phyloP scores from a whole-genome alignment of 2,329 filamentous ascomycete genomes.

The Claviceps monticola region DNA sequence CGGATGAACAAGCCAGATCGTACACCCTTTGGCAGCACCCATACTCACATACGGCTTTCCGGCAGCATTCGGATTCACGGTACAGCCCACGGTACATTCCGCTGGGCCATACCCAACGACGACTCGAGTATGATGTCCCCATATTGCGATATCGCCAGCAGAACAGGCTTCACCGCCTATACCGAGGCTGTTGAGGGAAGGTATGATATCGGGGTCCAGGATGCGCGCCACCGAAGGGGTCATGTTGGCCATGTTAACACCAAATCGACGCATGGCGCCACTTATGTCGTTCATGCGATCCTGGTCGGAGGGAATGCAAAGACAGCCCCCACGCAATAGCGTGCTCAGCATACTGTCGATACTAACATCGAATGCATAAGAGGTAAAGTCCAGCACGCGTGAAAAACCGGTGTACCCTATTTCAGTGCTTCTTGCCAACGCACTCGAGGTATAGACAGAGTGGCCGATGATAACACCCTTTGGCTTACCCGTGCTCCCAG shows the following conservation, averaged over 20 bases:
- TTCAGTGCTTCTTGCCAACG: constrained; percentile 1
- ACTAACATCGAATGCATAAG: constrained; percentile 7
- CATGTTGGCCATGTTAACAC: constrained; percentile 30
- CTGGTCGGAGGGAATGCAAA: constrained; percentile 12
- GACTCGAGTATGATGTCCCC: neutral
- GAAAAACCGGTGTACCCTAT: neutral
- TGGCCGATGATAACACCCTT: constrained; percentile 14
- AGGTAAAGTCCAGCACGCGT: constrained; percentile 6
- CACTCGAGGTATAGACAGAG: neutral
- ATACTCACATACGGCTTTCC: constrained; percentile 1
- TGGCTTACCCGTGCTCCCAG: constrained; percentile 9
- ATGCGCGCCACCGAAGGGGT: constrained; percentile 19
- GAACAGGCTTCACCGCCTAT: constrained; percentile 1
- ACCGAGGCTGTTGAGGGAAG: neutral
- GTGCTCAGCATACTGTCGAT: constrained; percentile 4
- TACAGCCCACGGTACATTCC: constrained; percentile 1
- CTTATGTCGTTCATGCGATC: constrained; percentile 33
- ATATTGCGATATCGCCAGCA: constrained; percentile 1
- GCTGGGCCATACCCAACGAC: constrained; percentile 1
- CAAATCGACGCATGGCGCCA: constrained; percentile 24
- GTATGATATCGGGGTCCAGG: neutral
- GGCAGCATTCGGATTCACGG: neutral
- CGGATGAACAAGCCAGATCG: constrained; percentile 3
- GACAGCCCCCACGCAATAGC: constrained; percentile 4
- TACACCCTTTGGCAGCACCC: neutral